Conservation (phyloP, 2,329 filamentous ascomycete species). For the Sclerotinia borealis region DNA sequence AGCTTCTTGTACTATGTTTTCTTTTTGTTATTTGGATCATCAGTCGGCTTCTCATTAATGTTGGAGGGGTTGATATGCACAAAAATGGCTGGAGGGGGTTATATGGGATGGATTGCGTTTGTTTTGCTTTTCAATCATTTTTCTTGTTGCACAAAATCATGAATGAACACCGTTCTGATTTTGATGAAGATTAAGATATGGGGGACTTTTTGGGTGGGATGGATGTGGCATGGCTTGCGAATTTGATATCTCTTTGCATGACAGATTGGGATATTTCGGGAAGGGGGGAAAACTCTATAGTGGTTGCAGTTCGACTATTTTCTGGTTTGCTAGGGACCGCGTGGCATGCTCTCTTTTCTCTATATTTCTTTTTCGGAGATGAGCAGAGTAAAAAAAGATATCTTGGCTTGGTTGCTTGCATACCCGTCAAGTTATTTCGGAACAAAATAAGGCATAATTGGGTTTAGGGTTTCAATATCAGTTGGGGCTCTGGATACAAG, state of each 20-base stretch:
- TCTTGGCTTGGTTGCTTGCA: slow-evolving; percentile 3
- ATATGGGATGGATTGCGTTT: slow-evolving; percentile 18
- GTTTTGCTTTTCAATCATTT: slow-evolving; percentile 17
- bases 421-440: not conserved
- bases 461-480: slow-evolving; percentile 11
- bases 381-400: not conserved
- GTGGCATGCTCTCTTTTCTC: not conserved
- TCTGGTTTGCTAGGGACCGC: not conserved
- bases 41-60: slow-evolving; percentile 22
- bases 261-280: slow-evolving; percentile 2
- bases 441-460: slow-evolving; percentile 4
- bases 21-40: slow-evolving; percentile 21
- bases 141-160: not conserved
- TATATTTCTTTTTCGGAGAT: not conserved
- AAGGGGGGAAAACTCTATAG: not conserved
- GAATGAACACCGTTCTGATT: not conserved
- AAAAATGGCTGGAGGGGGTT: slow-evolving; percentile 25
- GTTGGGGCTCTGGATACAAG: slow-evolving; percentile 7
- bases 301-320: not conserved
- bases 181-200: not conserved
- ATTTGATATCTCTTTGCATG: slow-evolving; percentile 8
- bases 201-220: slow-evolving; percentile 1
- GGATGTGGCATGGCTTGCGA: slow-evolving; percentile 1
- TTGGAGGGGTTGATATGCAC: slow-evolving; percentile 25
- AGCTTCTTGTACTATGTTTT: slow-evolving; percentile 34